Conservation (phyloP, 768 basidiomycete genomes). For the Clathrus columnatus region DNA sequence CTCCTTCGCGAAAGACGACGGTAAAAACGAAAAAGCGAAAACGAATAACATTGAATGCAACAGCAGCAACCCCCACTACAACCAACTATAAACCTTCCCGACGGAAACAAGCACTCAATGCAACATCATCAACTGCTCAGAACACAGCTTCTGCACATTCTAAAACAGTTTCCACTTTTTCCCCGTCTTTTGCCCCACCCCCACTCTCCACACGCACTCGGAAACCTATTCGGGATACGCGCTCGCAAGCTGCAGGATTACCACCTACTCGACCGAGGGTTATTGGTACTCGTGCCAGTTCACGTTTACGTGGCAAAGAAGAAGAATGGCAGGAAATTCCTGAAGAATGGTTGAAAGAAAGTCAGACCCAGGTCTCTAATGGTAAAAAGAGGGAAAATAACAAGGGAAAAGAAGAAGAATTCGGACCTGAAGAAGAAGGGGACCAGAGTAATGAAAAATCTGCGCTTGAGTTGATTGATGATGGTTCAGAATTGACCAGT, state of each 20-base stretch:
- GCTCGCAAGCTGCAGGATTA: background rate
- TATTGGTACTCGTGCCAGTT: constrained; percentile 56
- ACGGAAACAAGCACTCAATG: constrained; percentile 16
- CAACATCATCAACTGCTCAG: background rate
- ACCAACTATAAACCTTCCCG: constrained; percentile 14
- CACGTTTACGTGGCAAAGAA: constrained; percentile 47
- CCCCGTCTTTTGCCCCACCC: constrained; percentile 36
- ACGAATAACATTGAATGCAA: constrained; percentile 26
- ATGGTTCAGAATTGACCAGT: constrained; percentile 7
- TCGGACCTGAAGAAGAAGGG: background rate
- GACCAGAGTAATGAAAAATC: background rate
- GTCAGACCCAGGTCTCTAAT: background rate
- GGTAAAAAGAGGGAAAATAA: background rate
- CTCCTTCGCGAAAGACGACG: constrained; percentile 28
- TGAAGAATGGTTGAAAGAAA: constrained; percentile 53
- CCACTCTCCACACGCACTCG: constrained; percentile 20
- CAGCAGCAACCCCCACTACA: constrained; percentile 13
- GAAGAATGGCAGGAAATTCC: constrained; percentile 73
- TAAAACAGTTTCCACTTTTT: constrained; percentile 55
- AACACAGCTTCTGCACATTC: constrained; percentile 47
- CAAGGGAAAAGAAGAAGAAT: background rate
- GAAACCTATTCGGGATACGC: constrained; percentile 2
- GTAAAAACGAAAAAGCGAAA: constrained; percentile 30
- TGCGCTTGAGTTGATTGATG: background rate
- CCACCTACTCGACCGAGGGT: constrained; percentile 10